Conservation (phyloP, 371 early-diverging fungal genomes). For the Syncephalastrum racemosum region DNA sequence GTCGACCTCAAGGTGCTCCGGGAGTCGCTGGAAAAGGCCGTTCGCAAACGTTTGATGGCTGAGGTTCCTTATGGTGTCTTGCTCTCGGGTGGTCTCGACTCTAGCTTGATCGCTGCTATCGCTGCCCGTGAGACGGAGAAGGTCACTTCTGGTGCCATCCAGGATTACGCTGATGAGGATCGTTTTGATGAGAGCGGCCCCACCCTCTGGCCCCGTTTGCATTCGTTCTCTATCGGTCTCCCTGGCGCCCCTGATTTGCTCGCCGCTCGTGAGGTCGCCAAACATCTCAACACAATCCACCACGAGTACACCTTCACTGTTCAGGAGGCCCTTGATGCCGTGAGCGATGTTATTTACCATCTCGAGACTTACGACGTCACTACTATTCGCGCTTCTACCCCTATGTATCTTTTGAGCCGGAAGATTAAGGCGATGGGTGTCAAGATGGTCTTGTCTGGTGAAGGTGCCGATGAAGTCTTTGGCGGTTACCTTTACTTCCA, state of each 20-base stretch:
- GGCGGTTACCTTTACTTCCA: conserved; percentile 98
- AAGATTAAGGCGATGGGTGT: conserved; percentile 97
- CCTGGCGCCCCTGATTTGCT: conserved; percentile 92
- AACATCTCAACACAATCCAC: conserved; percentile 88
- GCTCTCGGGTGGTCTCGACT: conserved; percentile 93
- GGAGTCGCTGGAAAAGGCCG: conserved; percentile 78
- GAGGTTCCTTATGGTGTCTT: conserved; percentile 98
- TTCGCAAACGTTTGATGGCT: conserved; percentile 94
- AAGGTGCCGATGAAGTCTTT: conserved; percentile 96
- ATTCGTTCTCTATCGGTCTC: conserved; percentile 96
- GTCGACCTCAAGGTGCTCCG: conserved; percentile 73
- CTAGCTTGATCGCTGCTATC: conserved; percentile 91
- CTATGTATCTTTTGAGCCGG: conserved; percentile 94
- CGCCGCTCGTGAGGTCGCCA: conserved; percentile 89
- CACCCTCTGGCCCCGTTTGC: conserved; percentile 79
- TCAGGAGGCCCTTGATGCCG: conserved; percentile 94
- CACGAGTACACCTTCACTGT: conserved; percentile 94
- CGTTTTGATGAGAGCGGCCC: conserved; percentile 71
- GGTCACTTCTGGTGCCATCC: conserved; percentile 34
- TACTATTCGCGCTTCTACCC: conserved; percentile 96
- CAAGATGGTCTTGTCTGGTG: conserved; percentile 98
- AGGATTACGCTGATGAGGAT: conserved; percentile 49
- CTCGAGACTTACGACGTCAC: conserved; percentile 99
- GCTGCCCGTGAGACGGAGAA: conserved; percentile 80
- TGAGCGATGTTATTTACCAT: conserved; percentile 93